A percentile compares a stretch with the other conserved stretches of the same genome.
phyloP scores from a whole-genome alignment of 164 flowering plant species.

The Tetracentron sinense region DNA sequence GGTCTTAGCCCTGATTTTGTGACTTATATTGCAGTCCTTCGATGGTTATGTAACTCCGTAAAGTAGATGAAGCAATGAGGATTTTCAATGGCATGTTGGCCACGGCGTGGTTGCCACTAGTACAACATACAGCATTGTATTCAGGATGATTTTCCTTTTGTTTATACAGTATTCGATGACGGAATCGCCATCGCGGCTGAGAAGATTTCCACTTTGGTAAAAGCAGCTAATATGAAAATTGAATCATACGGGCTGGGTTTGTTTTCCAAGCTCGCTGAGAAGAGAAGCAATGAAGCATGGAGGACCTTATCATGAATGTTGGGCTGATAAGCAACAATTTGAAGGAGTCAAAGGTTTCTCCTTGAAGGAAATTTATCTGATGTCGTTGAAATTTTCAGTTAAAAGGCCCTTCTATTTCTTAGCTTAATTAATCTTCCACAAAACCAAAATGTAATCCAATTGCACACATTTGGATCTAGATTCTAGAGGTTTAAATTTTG shows the following conservation, averaged over 20 bases:
- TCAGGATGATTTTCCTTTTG: conserved; percentile 81
- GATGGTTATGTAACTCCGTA: conserved; percentile 48
- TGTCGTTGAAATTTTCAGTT: too few species aligned
- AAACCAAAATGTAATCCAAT: too few species aligned
- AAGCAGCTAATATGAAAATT: conserved; percentile 32
- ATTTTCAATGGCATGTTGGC: conserved; percentile 39
- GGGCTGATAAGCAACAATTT: conserved; percentile 33
- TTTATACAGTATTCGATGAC: conserved; percentile 80
- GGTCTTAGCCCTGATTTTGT: conserved; percentile 52
- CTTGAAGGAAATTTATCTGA: too few species aligned
- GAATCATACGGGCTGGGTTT: conserved; percentile 42
- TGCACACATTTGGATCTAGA: too few species aligned
- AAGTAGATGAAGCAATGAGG: conserved; percentile 48
- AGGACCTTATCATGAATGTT: conserved; percentile 34
- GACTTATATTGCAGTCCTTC: conserved; percentile 72
- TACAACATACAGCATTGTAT: conserved; percentile 52
- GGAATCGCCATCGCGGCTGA: too few species aligned
- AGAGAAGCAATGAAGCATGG: conserved; percentile 28
- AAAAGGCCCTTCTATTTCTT: too few species aligned
- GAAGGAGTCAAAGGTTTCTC: too few species aligned
- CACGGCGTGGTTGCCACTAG: conserved; percentile 44
- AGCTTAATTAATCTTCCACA: too few species aligned
- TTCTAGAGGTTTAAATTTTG: too few species aligned
- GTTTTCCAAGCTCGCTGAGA: conserved; percentile 39
- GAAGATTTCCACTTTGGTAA: conserved; percentile 34